Conservation (phyloP, 768 basidiomycete genomes). For the Amyloporia xantha region DNA sequence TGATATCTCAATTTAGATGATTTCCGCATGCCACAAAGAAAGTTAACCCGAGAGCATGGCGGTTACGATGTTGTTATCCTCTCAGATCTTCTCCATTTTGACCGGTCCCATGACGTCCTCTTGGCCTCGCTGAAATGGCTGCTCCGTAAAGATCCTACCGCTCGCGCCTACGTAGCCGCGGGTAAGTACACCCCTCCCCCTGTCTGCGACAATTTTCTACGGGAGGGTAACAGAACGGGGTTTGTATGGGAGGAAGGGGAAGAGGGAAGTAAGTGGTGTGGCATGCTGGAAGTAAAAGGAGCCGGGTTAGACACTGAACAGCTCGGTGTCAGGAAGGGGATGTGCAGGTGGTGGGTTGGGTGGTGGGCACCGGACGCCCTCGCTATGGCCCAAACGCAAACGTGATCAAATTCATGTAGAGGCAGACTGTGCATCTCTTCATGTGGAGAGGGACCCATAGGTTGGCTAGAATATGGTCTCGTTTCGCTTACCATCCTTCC, state of each 20-base stretch:
- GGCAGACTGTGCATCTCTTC: too few species aligned
- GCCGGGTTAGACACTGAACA: constrained; percentile 39
- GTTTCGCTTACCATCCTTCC: too few species aligned
- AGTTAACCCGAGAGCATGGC: background rate
- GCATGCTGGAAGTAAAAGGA: constrained; percentile 34
- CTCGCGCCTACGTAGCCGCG: constrained; percentile 52
- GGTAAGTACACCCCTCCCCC: constrained; percentile 53
- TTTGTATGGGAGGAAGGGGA: constrained; percentile 42
- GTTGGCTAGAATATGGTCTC: too few species aligned
- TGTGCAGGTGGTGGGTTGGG: constrained; percentile 62
- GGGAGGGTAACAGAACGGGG: constrained; percentile 31
- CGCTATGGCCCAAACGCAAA: too few species aligned
- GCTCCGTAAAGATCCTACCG: constrained; percentile 33
- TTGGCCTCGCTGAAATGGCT: constrained; percentile 44
- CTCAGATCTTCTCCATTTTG: constrained; percentile 70
- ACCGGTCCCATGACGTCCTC: constrained; percentile 50
- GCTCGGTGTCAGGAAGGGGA: constrained; percentile 45
- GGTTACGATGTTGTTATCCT: constrained; percentile 57
- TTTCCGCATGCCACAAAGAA: background rate
- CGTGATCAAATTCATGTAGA: too few species aligned
- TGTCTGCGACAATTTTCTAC: constrained; percentile 50
- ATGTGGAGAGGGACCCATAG: too few species aligned
- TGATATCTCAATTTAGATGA: too few species aligned
- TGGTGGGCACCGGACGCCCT: constrained; percentile 28
- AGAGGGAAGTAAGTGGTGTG: constrained; percentile 40